These are phyloP conservation scores for Saccharum officinarum DNA, from an alignment of 176 grass and related monocot genomes.

Conservation along the genomic window DNA sequence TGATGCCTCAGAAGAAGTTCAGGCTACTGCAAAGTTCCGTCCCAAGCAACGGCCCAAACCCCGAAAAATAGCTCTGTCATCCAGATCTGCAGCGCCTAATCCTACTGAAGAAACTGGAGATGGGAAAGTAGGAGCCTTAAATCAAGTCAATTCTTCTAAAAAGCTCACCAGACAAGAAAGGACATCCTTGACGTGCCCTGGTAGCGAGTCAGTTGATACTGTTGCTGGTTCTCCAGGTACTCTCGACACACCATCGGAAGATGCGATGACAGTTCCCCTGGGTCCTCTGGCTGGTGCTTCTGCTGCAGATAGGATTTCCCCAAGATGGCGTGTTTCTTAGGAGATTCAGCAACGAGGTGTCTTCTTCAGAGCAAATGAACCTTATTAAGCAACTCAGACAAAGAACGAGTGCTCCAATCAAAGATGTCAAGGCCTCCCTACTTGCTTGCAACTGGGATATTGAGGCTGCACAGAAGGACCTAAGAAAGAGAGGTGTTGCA, in stretches of 20 bases:
- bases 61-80: slow-evolving; percentile 24
- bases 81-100: neutral
- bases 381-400: slow-evolving; percentile 78
- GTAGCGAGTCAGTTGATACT: neutral
- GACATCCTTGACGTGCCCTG: neutral
- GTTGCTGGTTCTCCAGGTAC: neutral
- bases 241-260: slow-evolving; percentile 4
- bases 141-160: slow-evolving; percentile 20
- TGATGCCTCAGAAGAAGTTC: slow-evolving; percentile 27
- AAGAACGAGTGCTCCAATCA: slow-evolving; percentile 81
- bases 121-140: neutral
- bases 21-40: slow-evolving; percentile 20
- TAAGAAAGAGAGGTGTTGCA: slow-evolving; percentile 85
- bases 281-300: neutral
- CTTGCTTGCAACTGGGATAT: slow-evolving; percentile 87
- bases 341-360: too few relatives aligned
- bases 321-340: too few relatives aligned
- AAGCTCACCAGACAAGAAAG: slow-evolving; percentile 1
- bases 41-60: slow-evolving; percentile 31
- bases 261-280: slow-evolving; percentile 12
- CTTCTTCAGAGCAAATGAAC: slow-evolving; percentile 69
- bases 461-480: slow-evolving; percentile 79
- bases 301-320: slow-evolving; percentile 7
- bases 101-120: neutral
- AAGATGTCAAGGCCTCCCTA: slow-evolving; percentile 84